These are phyloP conservation scores for Dipteronia sinensis DNA, from an alignment of 345 rosid species.

Conservation along the genomic window DNA sequence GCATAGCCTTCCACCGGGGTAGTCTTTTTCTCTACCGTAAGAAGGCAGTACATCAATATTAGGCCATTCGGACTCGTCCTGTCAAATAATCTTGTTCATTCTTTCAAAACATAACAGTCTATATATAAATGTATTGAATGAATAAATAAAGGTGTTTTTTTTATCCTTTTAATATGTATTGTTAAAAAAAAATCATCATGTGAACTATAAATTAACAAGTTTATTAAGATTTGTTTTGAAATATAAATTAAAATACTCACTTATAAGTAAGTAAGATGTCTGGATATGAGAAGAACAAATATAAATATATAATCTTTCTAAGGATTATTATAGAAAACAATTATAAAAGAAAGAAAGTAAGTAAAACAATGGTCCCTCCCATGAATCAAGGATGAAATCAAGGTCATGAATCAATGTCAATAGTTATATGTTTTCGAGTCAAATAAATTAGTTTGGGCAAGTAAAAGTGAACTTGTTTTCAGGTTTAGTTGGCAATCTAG, in stretches of 20 bases:
- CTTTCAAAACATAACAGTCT: background rate
- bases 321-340: no score
- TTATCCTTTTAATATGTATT: no score
- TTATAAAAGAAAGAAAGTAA: no score
- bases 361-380: background rate
- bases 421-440: background rate
- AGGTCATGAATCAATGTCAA: background rate
- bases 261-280: no score
- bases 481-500: background rate
- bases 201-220: no score
- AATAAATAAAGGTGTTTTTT: no score
- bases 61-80: slow-evolving; percentile 89
- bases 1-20: slow-evolving; percentile 47
- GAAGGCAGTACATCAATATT: slow-evolving; percentile 57
- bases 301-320: no score
- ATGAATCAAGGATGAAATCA: background rate
- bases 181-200: no score
- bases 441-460: background rate
- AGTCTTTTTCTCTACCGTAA: slow-evolving; percentile 71
- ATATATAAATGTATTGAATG: no score
- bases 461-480: background rate
- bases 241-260: no score
- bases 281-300: no score
- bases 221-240: no score
- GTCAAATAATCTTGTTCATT: slow-evolving; percentile 1